These are phyloP conservation scores for Leishmania major DNA, from an alignment of 208 protist genomes.

Conservation along the genomic window DNA sequence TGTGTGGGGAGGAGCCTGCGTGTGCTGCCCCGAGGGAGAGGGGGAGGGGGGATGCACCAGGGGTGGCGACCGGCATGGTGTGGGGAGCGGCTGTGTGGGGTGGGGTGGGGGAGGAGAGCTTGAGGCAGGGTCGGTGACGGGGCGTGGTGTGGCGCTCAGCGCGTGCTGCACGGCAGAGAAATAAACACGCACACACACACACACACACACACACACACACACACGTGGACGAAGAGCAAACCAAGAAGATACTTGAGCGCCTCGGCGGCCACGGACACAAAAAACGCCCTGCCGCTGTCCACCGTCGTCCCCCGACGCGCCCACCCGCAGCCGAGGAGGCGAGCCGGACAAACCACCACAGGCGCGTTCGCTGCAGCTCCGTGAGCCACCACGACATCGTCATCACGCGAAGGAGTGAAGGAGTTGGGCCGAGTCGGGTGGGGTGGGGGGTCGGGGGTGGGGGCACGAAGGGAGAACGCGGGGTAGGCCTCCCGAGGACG, in stretches of 20 bases:
- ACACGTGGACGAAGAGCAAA: not conserved
- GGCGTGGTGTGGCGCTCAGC: not conserved
- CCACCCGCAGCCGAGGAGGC: not conserved
- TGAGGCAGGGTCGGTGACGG: not conserved
- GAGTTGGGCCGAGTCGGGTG: not conserved
- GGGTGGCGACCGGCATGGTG: not conserved
- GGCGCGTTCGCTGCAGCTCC: not conserved
- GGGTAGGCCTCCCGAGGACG: not conserved
- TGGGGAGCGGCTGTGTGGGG: not conserved
- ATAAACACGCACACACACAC: no score
- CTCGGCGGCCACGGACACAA: not conserved
- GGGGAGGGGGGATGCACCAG: no score
- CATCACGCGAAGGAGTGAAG: not conserved
- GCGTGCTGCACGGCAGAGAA: not conserved
- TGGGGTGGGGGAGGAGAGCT: not conserved
- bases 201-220: not conserved
- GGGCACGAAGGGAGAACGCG: not conserved
- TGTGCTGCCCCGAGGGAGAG: no score
- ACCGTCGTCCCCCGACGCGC: not conserved
- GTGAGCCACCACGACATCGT: not conserved
- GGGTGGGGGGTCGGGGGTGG: no score
- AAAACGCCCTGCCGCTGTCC: no score
- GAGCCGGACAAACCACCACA: not conserved
- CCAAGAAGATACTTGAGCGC: not conserved
- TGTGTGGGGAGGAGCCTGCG: not conserved